These are phyloP conservation scores for Sarcomyxa edulis DNA, from an alignment of 768 basidiomycete species.

Conservation along the genomic window DNA sequence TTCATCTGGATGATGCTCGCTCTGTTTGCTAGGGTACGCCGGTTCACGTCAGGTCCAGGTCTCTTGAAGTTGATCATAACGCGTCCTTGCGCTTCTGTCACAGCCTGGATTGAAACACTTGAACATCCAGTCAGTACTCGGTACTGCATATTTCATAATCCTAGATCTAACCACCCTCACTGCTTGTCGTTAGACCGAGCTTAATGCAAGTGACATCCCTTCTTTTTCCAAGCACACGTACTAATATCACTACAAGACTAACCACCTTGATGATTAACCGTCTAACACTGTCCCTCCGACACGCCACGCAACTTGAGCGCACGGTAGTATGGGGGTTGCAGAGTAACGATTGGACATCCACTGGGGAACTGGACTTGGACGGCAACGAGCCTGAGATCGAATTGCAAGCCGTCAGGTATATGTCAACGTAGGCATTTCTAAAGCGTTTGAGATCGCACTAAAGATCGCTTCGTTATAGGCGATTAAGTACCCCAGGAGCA, in stretches of 20 bases:
- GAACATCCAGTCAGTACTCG: no score
- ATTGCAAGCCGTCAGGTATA: no score
- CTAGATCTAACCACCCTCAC: no score
- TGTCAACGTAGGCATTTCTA: no score
- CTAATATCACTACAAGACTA: slow-evolving; percentile 6
- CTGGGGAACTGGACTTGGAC: not conserved
- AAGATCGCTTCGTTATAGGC: no score
- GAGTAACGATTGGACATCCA: not conserved
- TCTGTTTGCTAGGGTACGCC: slow-evolving; percentile 12
- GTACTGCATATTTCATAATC: no score
- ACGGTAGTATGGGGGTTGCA: not conserved
- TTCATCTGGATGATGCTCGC: slow-evolving; percentile 16
- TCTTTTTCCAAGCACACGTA: not conserved
- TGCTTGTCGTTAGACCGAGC: slow-evolving; percentile 10
- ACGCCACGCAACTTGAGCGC: slow-evolving; percentile 3
- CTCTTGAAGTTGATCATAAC: slow-evolving; percentile 16
- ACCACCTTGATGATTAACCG: slow-evolving; percentile 20
- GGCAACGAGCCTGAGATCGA: no score
- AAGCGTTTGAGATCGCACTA: no score
- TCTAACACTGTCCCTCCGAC: slow-evolving; percentile 15
- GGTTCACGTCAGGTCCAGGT: not conserved
- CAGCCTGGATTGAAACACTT: no score
- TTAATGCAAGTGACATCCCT: slow-evolving; percentile 11
- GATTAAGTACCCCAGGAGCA: no score
- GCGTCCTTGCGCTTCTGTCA: slow-evolving; percentile 3